These are phyloP conservation scores for Hypoxylon sp. DNA, from an alignment of 2,329 filamentous ascomycete genomes.

Conservation along the genomic window DNA sequence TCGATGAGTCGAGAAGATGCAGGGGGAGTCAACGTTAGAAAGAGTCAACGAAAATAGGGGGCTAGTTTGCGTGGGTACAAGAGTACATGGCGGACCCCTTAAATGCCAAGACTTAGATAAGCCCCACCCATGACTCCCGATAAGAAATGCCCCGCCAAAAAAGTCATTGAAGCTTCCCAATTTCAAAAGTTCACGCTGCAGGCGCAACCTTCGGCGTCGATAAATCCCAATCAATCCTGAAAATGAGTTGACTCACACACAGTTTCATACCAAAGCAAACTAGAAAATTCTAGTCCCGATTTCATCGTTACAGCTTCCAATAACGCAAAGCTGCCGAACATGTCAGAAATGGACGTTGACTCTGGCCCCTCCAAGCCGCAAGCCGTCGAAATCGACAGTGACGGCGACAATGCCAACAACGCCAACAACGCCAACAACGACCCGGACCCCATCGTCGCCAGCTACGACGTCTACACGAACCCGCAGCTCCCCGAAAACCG, in stretches of 20 bases:
- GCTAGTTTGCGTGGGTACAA: slow-evolving; percentile 2
- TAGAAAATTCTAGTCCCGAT: neutral
- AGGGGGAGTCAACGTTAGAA: no score
- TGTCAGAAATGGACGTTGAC: slow-evolving; percentile 37
- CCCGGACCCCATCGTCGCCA: slow-evolving; percentile 76
- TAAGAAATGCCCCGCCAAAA: slow-evolving; percentile 39
- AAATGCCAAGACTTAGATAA: slow-evolving; percentile 18
- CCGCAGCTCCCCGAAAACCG: slow-evolving; percentile 72
- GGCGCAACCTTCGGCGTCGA: neutral
- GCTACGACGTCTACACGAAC: slow-evolving; percentile 90
- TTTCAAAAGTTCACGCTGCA: neutral
- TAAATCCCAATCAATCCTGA: neutral
- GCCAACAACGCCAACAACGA: slow-evolving; percentile 51
- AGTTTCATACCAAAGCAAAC: neutral
- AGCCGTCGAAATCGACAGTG: slow-evolving; percentile 12
- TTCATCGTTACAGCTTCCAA: no score
- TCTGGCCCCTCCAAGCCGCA: slow-evolving; percentile 12
- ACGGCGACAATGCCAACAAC: neutral
- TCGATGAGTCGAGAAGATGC: no score
- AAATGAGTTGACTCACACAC: slow-evolving; percentile 21
- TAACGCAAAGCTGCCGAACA: neutral
- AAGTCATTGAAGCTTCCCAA: slow-evolving; percentile 17
- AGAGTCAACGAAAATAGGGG: no score
- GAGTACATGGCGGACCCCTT: slow-evolving; percentile 1
- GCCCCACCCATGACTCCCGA: slow-evolving; percentile 17